Evolutionary conservation across 306 rosid species (phyloP).

Genomic region (Vicia faba): DNA sequence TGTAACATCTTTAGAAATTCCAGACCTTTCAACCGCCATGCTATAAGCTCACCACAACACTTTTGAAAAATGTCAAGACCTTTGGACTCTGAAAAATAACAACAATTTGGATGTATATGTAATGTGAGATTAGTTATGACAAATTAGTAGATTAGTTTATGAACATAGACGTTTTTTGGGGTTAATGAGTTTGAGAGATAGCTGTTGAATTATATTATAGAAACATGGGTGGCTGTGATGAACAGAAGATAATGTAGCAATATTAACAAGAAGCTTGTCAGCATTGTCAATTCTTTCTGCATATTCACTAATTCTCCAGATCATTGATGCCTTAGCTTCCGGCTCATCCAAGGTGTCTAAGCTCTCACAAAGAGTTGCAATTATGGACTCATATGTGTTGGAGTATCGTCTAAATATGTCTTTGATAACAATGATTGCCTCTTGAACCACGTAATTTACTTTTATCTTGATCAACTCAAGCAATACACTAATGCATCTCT

Average conservation of each 20-base stretch:
- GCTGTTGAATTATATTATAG: too few relatives aligned
- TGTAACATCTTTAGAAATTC: too few relatives aligned
- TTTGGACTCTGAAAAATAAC: too few relatives aligned
- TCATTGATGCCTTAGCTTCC: conserved; percentile 99
- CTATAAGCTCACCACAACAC: too few relatives aligned
- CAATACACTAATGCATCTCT: conserved; percentile 97
- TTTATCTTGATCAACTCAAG: too few relatives aligned
- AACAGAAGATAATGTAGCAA: conserved; percentile 95
- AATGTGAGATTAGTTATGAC: too few relatives aligned
- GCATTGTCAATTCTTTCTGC: conserved; percentile 99
- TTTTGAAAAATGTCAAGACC: too few relatives aligned
- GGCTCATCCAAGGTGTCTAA: conserved; percentile 98
- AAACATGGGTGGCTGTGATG: conserved; percentile 99
- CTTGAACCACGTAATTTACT: conserved; percentile 99
- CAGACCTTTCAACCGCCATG: too few relatives aligned
- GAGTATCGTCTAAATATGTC: conserved; percentile 99
- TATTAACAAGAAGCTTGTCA: conserved; percentile 97
- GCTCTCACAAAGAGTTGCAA: conserved; percentile 98
- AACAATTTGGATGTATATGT: too few relatives aligned
- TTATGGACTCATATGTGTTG: conserved; percentile 96
- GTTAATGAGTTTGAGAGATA: too few relatives aligned
- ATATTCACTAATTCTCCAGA: conserved; percentile 98
- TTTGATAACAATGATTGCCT: conserved; percentile 99
- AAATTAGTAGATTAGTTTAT: too few relatives aligned
- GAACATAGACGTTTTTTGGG: too few relatives aligned